Conservation (phyloP, 306 rosid genomes). For the Inga oerstediana region DNA sequence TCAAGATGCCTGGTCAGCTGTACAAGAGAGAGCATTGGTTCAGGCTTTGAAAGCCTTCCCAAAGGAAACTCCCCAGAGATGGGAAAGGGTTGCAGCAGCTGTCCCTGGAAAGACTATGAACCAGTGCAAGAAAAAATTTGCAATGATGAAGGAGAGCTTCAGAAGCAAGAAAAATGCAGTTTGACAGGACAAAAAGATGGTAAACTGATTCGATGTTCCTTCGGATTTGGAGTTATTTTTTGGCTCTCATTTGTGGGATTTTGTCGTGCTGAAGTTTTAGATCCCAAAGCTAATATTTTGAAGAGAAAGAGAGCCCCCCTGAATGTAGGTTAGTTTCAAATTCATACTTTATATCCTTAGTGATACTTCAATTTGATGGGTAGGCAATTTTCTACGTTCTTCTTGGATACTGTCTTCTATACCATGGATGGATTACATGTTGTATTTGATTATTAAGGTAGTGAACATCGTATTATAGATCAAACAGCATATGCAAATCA, state of each 20-base stretch:
- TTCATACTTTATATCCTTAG: neutral
- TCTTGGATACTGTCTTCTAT: neutral
- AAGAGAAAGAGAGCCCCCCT: neutral
- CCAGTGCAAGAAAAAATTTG: slow-evolving; percentile 70
- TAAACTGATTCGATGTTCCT: neutral
- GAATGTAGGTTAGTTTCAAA: neutral
- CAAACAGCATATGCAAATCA: neutral
- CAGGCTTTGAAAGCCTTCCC: slow-evolving; percentile 77
- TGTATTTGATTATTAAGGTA: neutral
- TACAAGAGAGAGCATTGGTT: slow-evolving; percentile 68
- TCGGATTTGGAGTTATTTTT: neutral
- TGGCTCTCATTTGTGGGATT: neutral
- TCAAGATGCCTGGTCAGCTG: slow-evolving; percentile 68
- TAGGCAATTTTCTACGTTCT: neutral
- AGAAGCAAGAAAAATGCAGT: slow-evolving; percentile 61
- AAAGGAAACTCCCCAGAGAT: slow-evolving; percentile 62
- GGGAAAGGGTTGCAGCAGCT: slow-evolving; percentile 77
- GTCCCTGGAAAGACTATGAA: slow-evolving; percentile 69
- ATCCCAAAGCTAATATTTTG: neutral
- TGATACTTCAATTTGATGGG: neutral
- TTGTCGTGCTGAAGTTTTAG: neutral
- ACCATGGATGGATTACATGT: neutral
- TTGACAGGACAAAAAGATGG: slow-evolving; percentile 19
- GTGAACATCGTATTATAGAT: neutral
- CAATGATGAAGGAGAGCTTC: slow-evolving; percentile 63